Evolutionary conservation across 176 grass and related monocot species (phyloP), one percentile per base, ranked within the genome.

Genomic region (Oropetium thomaeum): DNA sequence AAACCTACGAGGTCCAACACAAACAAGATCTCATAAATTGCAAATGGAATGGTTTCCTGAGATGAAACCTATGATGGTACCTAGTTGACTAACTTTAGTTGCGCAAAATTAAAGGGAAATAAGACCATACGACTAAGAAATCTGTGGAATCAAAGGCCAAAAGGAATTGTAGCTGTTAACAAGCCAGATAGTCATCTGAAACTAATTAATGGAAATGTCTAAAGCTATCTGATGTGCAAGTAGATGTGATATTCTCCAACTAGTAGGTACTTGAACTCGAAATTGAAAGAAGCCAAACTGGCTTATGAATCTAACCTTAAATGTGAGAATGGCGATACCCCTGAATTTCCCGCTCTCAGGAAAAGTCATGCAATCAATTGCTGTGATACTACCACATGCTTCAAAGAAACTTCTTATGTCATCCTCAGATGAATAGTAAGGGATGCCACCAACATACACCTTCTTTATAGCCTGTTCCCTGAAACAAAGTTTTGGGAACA

Each of bases 351-450:
- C 84, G 1, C 74, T 98, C 65, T 98, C 91, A 5, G 88, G 88
- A 79, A 94, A 98, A 23, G 60, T 89, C 95, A 98, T 93, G 69
- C 95, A 98, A 69, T 97, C 88, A 51, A 97, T 49, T 40, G 79
- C 67, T 33, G 86, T 81, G 38, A 98, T 86, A 51, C 81, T 94
- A 15, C 95, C 95, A 68, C 95, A 94, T 62, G 49, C 81, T 65
- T 88, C 91, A 75, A 98, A 98, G 67, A 93, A 98, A 55, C 91
- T 92, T 80, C 85, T 89, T 71, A 98, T 98, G 71, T 98, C 95
- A 78, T 98, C 91, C 71, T 93, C 91, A 43, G 86, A 87, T 41
- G 90, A 98, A 77, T 97, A 97, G 66, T 97, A 97, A 4, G 95
- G 95, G 52, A 97, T 93, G 33, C 95, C 95, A 75, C 95, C 95